These are phyloP conservation scores for Linum usitatissimum DNA, from an alignment of 345 rosid genomes.

Conservation along the genomic window DNA sequence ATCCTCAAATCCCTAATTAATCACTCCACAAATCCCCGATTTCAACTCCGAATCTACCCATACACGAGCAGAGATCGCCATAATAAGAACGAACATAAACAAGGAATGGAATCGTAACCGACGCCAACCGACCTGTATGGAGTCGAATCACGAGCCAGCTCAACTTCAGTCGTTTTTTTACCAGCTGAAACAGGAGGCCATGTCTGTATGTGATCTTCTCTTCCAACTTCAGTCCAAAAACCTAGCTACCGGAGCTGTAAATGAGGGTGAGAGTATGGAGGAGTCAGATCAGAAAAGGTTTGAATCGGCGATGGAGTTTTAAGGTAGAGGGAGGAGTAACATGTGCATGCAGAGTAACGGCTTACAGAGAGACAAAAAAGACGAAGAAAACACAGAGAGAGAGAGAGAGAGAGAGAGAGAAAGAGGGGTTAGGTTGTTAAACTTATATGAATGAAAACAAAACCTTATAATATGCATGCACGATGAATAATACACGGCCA, in stretches of 20 bases:
- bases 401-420: conserved; percentile 8
- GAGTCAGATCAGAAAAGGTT: conserved; percentile 12
- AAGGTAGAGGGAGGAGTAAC: conserved; percentile 6
- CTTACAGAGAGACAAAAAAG: neutral
- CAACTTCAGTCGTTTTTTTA: neutral
- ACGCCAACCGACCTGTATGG: conserved; percentile 6
- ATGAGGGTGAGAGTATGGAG: neutral
- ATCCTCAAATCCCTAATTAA: conserved; percentile 22
- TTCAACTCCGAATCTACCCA: conserved; percentile 14
- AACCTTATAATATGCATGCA: conserved; percentile 36
- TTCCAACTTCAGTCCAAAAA: too few species aligned
- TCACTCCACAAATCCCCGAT: neutral
- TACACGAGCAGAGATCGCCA: conserved; percentile 2
- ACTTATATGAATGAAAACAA: neutral
- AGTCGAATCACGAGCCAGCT: conserved; percentile 1
- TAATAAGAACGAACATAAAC: neutral
- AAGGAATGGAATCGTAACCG: neutral
- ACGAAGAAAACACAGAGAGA: conserved; percentile 2
- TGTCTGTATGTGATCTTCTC: too few species aligned
- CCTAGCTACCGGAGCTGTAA: neutral
- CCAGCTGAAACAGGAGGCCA: too few species aligned
- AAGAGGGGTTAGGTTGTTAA: conserved; percentile 21
- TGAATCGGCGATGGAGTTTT: conserved; percentile 15
- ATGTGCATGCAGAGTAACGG: conserved; percentile 36
- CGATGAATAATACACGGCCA: conserved; percentile 47